Evolutionary conservation across 805 yeast species (phyloP), one percentile per base, ranked within the genome.

Genomic region (Candida maesae): DNA sequence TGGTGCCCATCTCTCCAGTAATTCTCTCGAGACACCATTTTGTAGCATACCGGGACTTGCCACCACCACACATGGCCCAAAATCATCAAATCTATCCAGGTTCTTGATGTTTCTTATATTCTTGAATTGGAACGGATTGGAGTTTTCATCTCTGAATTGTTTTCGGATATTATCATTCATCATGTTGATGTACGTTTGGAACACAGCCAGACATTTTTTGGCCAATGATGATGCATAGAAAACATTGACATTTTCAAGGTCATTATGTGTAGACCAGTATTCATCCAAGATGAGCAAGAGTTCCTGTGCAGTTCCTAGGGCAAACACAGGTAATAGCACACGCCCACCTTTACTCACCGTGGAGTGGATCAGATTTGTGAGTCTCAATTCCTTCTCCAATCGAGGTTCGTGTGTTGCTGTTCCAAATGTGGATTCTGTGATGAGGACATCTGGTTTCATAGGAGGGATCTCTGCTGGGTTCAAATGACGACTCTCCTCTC

Each of bases 31-130:
- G 3, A 90, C 81, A 47, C 99, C 99, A 59, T 85, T 90, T 61
- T 91, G 99, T 36, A 93, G 70, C 99, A 93, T 93, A 60, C 99
- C 99, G 0, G 99, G 99, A 33, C 95, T 80, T 0, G 99, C 99
- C 26, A 93, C 76, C 64, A 93, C 90, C 16, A 93, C 98, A 51
- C 96, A 88, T 4, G 99, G 96, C 0, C 95, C 95, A 51, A 88
- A 74, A 61, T 93, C 99, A 54, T 89, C 95, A 58, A 93, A 83
- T 49, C 78, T 77, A 41, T 90, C 96, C 41, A 90, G 66, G 48
- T 80, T 82, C 45, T 84, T 79, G 35, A 93, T 74, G 51, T 85
- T 84, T 50, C 84, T 82, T 47, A 93, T 81, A 57, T 78, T 84
- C 59, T 86, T 86, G 66, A 93, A 91, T 45, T 83, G 82, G 64